These are phyloP conservation scores for Botryotinia globosa DNA, from an alignment of 2,329 filamentous ascomycete species.

Conservation along the genomic window DNA sequence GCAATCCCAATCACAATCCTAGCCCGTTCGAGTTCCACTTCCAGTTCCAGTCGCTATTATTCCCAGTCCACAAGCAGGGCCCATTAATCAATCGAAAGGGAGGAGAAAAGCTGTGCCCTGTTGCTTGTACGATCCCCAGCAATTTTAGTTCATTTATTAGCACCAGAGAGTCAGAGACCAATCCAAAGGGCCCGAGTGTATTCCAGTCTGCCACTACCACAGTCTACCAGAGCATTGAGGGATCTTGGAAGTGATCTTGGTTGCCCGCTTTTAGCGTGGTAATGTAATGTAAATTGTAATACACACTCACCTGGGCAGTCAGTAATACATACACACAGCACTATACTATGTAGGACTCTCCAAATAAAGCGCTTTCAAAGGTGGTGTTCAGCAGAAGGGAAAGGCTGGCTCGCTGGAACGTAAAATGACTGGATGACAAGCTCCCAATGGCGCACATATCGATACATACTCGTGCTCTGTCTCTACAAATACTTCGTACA, in stretches of 20 bases:
- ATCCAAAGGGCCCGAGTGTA: conserved; percentile 15
- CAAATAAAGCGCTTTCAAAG: neutral
- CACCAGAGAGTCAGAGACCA: neutral
- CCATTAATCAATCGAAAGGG: conserved; percentile 10
- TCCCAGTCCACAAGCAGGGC: conserved; percentile 1
- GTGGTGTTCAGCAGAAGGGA: neutral
- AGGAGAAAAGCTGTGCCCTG: conserved; percentile 16
- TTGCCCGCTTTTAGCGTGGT: conserved; percentile 14
- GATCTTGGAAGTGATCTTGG: conserved; percentile 1
- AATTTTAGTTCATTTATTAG: conserved; percentile 5
- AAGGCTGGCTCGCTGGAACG: neutral
- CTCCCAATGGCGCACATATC: neutral
- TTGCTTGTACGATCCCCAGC: conserved; percentile 13
- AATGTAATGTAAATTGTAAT: neutral
- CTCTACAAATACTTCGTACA: neutral
- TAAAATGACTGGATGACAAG: conserved; percentile 12
- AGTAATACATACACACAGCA: neutral
- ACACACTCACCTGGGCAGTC: neutral
- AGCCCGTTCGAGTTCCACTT: neutral
- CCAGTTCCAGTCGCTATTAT: neutral
- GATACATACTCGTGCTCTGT: neutral
- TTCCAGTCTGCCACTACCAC: conserved; percentile 3
- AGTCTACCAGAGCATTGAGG: neutral
- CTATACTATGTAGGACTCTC: neutral
- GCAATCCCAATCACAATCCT: neutral